Conservation (phyloP, 805 yeast genomes). For the Hanseniaspora meyeri region DNA sequence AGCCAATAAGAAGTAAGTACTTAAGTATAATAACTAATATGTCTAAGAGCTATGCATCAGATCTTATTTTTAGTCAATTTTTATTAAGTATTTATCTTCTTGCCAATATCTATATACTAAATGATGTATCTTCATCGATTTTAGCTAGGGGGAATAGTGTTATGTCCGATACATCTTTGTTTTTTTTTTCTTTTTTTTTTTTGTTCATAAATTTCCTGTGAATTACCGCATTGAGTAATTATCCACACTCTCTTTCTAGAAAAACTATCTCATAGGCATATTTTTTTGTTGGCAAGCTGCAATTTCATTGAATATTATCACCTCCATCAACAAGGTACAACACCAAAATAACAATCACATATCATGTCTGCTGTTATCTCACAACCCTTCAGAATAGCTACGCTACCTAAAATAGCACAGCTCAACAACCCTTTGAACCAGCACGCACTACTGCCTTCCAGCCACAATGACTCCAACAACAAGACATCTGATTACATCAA, state of each 20-base stretch:
- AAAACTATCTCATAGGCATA: no score
- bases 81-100: no score
- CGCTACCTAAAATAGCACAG: slow-evolving; percentile 25
- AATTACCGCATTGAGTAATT: background rate
- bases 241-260: background rate
- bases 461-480: slow-evolving; percentile 18
- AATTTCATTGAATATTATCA: no score
- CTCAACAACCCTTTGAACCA: slow-evolving; percentile 22
- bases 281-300: no score
- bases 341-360: background rate
- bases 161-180: background rate
- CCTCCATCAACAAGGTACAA: no score
- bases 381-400: slow-evolving; percentile 27
- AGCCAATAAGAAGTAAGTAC: no score
- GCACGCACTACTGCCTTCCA: slow-evolving; percentile 20
- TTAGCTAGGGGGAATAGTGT: no score
- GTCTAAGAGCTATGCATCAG: no score
- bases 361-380: slow-evolving; percentile 20
- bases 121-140: no score
- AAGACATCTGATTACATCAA: slow-evolving; percentile 23
- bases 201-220: background rate
- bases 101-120: no score
- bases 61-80: no score
- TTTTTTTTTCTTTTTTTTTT: background rate
- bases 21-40: no score